Evolutionary conservation across 2,329 filamentous ascomycete genomes (phyloP).

Genomic region (Penicillium italicum): DNA sequence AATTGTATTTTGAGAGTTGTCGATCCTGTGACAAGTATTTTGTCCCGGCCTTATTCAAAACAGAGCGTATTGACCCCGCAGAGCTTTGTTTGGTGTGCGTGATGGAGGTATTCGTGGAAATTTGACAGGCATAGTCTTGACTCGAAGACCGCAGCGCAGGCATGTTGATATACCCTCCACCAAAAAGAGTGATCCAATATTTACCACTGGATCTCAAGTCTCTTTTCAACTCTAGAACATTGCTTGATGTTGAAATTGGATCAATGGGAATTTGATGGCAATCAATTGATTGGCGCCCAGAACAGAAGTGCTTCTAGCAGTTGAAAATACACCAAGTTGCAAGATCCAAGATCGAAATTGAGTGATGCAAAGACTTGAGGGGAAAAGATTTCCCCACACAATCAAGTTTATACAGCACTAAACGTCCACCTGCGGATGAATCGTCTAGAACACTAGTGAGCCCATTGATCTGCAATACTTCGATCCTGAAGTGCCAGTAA

Average conservation of each 20-base stretch:
- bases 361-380: background rate
- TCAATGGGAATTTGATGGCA: background rate
- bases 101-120: background rate
- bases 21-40: background rate
- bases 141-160: background rate
- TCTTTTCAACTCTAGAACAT: background rate
- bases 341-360: background rate
- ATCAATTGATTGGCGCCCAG: background rate
- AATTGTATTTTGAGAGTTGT: background rate
- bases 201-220: background rate
- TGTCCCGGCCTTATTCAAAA: background rate
- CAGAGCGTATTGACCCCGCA: background rate
- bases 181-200: background rate
- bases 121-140: slow-evolving; percentile 1
- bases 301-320: background rate
- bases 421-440: background rate
- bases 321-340: background rate
- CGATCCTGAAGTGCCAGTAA: background rate
- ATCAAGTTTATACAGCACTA: background rate
- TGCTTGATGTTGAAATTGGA: background rate
- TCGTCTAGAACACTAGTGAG: background rate
- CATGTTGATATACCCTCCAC: background rate
- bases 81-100: background rate
- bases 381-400: background rate
- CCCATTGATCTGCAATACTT: background rate